These are phyloP conservation scores for Debaryomycetaceae sp. DNA, from an alignment of 1,139 yeast species.

Conservation along the genomic window DNA sequence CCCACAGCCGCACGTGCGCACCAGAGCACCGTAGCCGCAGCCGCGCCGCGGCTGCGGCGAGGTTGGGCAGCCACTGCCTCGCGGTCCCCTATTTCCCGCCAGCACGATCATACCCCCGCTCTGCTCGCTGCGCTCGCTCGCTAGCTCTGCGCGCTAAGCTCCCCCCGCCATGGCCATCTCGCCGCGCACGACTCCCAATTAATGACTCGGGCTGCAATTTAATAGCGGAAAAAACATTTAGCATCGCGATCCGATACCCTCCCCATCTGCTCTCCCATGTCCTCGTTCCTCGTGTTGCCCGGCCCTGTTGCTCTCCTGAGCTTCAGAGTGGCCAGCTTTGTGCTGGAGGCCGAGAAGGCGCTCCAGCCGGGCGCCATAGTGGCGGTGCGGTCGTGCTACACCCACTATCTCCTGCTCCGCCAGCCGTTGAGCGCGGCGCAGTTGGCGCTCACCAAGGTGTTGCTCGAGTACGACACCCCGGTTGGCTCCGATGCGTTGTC, in stretches of 20 bases:
- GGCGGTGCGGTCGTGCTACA: constrained; percentile 67
- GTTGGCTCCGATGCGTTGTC: constrained; percentile 47
- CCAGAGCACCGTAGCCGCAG: too few relatives aligned
- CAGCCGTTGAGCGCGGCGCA: constrained; percentile 29
- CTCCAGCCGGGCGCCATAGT: constrained; percentile 58
- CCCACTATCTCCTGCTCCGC: constrained; percentile 74
- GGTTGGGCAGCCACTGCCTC: too few relatives aligned
- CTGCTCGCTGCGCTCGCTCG: too few relatives aligned
- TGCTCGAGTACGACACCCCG: constrained; percentile 73
- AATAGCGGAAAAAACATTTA: too few relatives aligned
- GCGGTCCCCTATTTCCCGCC: too few relatives aligned
- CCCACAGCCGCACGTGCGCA: too few relatives aligned
- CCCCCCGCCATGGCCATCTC: too few relatives aligned
- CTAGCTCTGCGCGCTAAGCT: too few relatives aligned
- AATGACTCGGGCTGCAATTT: too few relatives aligned
- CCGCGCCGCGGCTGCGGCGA: too few relatives aligned
- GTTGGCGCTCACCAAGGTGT: constrained; percentile 48
- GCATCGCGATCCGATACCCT: too few relatives aligned
- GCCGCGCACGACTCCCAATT: constrained; percentile 1
- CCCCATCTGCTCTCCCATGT: constrained; percentile 9
- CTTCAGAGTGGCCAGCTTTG: constrained; percentile 73
- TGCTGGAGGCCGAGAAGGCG: constrained; percentile 66
- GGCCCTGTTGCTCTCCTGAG: constrained; percentile 90
- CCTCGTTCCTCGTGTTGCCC: constrained; percentile 55
- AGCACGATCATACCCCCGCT: too few relatives aligned